Evolutionary conservation across 306 rosid species (phyloP).

Genomic region (Gastrolobium bilobum): DNA sequence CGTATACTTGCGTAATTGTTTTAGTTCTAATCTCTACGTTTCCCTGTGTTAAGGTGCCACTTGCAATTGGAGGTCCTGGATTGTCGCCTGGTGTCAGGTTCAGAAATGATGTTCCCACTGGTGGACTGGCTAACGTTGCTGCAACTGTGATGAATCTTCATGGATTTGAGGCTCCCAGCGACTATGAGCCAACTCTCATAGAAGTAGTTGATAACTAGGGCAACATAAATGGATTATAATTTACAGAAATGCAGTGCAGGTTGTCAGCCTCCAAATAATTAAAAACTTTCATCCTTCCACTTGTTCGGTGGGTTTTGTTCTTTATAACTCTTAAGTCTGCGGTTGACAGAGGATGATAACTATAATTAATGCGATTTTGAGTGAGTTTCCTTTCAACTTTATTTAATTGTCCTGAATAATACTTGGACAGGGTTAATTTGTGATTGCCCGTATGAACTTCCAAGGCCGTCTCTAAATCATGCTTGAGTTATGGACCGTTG

Average conservation of each 20-base stretch:
- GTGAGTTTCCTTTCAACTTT: background rate
- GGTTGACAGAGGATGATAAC: conserved; percentile 41
- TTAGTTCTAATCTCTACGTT: conserved; percentile 28
- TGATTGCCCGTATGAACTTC: background rate
- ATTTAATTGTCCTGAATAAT: background rate
- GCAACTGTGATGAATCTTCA: conserved; percentile 97
- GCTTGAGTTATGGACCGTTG: background rate
- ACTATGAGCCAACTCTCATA: conserved; percentile 87
- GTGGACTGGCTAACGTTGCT: conserved; percentile 95
- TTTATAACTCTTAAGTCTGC: conserved; percentile 39
- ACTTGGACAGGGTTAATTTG: background rate
- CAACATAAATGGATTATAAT: conserved; percentile 7
- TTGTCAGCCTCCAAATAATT: conserved; percentile 52
- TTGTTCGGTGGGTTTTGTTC: conserved; percentile 47
- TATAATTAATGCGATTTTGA: conserved; percentile 27
- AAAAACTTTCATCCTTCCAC: conserved; percentile 29
- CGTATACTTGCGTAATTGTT: background rate
- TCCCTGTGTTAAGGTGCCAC: conserved; percentile 70
- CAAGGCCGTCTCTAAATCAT: conserved; percentile 3
- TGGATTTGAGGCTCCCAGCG: conserved; percentile 88
- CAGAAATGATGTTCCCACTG: conserved; percentile 78
- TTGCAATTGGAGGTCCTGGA: conserved; percentile 99
- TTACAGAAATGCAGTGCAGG: conserved; percentile 12
- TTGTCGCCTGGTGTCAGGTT: conserved; percentile 73
- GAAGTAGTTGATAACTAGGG: conserved; percentile 72